Evolutionary conservation across 2,329 filamentous ascomycete species (phyloP).

Genomic region (Colletotrichum eremochloae): DNA sequence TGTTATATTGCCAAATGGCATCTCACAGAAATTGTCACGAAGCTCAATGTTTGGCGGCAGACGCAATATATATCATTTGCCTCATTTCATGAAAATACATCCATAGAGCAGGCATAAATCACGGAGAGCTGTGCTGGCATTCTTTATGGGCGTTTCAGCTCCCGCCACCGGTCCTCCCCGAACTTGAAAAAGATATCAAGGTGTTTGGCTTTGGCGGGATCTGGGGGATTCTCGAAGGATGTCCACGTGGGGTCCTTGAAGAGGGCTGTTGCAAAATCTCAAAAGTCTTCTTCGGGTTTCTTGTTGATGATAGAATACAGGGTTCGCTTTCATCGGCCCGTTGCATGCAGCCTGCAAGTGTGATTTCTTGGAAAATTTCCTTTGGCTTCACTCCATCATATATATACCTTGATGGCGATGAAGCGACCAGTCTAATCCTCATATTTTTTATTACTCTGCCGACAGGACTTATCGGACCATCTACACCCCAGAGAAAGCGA

Average conservation of each 20-base stretch:
- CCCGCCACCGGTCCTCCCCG: constrained; percentile 12
- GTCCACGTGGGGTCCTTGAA: constrained; percentile 5
- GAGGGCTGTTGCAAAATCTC: constrained; percentile 1
- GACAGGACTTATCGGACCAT: background rate
- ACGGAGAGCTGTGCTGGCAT: constrained; percentile 14
- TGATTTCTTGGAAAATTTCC: too few relatives aligned
- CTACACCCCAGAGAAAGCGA: background rate
- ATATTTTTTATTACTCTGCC: background rate
- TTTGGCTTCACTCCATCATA: background rate
- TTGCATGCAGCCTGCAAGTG: background rate
- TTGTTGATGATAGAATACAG: background rate
- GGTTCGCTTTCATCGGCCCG: too few relatives aligned
- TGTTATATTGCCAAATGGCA: constrained; percentile 8
- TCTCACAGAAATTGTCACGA: constrained; percentile 14
- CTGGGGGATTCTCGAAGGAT: constrained; percentile 18
- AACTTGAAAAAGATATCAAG: background rate
- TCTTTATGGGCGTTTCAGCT: constrained; percentile 34
- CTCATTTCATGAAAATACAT: background rate
- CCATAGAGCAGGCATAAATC: background rate
- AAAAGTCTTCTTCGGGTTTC: constrained; percentile 8
- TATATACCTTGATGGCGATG: background rate
- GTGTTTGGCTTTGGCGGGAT: background rate
- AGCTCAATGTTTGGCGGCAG: constrained; percentile 13
- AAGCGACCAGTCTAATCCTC: too few relatives aligned
- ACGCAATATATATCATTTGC: constrained; percentile 29